Evolutionary conservation across 2,329 filamentous ascomycete genomes (phyloP), one percentile per base, ranked within the genome.

Genomic region (Ophiocordyceps camponoti-rufipedis): DNA sequence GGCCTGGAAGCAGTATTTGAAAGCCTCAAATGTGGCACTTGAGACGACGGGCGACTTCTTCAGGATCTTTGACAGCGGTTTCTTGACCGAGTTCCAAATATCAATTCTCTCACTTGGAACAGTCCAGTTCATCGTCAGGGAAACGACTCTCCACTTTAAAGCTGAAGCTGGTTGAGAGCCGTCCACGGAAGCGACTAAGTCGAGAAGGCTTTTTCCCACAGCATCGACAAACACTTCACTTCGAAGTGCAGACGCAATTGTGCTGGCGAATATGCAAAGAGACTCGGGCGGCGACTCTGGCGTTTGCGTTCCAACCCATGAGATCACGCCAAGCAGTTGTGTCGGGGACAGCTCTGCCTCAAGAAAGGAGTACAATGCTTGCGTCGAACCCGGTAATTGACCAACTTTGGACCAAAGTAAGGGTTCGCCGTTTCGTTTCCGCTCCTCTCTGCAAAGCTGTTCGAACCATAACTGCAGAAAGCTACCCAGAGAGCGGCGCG

Each of bases 401-500:
- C 52, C 53, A 10, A 60, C 49, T 3, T 49, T 49, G 19, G 60
- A 55, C 63, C 64, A 66, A 0, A 61, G 59, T 2, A 58, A 62
- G 7, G 43, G 51, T 42, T 32, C 13, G 31, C 52, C 51, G 14
- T 50, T 47, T 16, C 59, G 54, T 35, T 54, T 51, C 41, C 56
- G 52, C 46, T 65, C 60, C 14, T 58, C 54, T 13, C 60, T 54
- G 35, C 57, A 59, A 2, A 71, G 57, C 46, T 68, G 62, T 40
- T 59, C 52, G 43, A 62, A 68, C 71, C 71, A 74, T 2, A 66
- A 54, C 43, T 62, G 62, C 48, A 73, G 48, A 46, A 73, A 74
- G 5, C 61, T 58, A 0, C 66, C 55, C 12, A 72, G 54, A 46
- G 67, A 64, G 45, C 68, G 65, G 11, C 59, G 62, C 5, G 58